A percentile compares a stretch with the other conserved stretches of the same genome.
phyloP scores from a whole-genome alignment of 306 rosid genomes.

The Macrotyloma uniflorum region DNA sequence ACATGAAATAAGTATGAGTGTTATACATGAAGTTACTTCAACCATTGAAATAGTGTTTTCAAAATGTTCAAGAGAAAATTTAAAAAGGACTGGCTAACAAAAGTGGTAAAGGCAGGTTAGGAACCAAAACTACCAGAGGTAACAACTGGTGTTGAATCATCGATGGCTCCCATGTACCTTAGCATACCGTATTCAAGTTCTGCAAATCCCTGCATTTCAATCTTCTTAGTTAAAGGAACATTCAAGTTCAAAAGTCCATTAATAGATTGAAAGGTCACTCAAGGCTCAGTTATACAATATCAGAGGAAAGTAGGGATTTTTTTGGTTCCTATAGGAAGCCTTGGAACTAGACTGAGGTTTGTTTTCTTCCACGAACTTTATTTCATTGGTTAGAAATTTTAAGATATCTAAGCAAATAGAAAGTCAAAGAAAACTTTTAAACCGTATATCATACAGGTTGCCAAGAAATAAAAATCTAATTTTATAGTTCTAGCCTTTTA shows the following conservation, averaged over 20 bases:
- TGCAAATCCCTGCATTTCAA: conserved; percentile 77
- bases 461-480: conserved; percentile 4
- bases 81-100: neutral
- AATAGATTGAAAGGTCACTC: neutral
- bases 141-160: conserved; percentile 78
- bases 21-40: conserved; percentile 4
- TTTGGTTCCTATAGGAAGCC: neutral
- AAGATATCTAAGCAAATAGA: conserved; percentile 6
- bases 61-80: conserved; percentile 13
- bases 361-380: neutral
- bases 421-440: neutral
- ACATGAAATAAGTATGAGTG: neutral
- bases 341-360: neutral
- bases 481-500: conserved; percentile 1
- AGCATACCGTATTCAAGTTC: conserved; percentile 95
- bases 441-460: neutral
- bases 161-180: conserved; percentile 84
- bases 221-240: conserved; percentile 30
- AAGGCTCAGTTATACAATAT: neutral
- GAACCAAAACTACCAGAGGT: conserved; percentile 65
- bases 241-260: conserved; percentile 28
- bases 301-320: neutral
- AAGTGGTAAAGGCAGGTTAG: conserved; percentile 9
- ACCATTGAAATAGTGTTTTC: neutral
- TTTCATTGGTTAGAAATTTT: neutral